Conservation (phyloP, 139 green algal species). For the Desmodesmus armatus region DNA sequence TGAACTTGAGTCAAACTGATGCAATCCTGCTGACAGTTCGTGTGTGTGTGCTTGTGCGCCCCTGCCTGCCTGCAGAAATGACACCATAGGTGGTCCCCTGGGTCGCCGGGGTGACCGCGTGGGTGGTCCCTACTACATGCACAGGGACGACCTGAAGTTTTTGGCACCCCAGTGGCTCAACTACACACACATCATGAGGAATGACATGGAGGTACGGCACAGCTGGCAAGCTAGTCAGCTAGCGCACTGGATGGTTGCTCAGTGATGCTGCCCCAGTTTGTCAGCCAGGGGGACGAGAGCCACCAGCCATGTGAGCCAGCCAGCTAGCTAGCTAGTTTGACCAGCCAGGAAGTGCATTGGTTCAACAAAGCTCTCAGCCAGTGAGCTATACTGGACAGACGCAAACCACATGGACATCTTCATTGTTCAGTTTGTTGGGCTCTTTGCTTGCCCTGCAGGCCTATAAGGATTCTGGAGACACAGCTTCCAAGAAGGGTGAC, state of each 20-base stretch:
- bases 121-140: constrained; percentile 87
- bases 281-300: no score
- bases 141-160: constrained; percentile 77
- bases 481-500: constrained; percentile 55
- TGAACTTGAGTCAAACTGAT: no score
- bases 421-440: not conserved
- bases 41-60: not conserved
- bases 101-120: constrained; percentile 70
- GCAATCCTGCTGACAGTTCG: no score
- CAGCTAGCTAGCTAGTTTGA: not conserved
- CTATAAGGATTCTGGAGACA: constrained; percentile 42
- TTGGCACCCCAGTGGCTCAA: constrained; percentile 85
- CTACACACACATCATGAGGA: constrained; percentile 75
- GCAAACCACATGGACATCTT: no score
- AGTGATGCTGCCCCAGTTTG: no score
- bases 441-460: constrained; percentile 26
- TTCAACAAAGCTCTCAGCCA: no score
- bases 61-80: constrained; percentile 59
- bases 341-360: not conserved
- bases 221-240: no score
- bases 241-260: no score
- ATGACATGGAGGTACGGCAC: constrained; percentile 66
- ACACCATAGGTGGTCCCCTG: constrained; percentile 67
- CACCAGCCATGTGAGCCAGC: no score
- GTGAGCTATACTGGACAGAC: no score